phyloP scores from a whole-genome alignment of 2,329 filamentous ascomycete genomes.

The Pezicula radicicola region DNA sequence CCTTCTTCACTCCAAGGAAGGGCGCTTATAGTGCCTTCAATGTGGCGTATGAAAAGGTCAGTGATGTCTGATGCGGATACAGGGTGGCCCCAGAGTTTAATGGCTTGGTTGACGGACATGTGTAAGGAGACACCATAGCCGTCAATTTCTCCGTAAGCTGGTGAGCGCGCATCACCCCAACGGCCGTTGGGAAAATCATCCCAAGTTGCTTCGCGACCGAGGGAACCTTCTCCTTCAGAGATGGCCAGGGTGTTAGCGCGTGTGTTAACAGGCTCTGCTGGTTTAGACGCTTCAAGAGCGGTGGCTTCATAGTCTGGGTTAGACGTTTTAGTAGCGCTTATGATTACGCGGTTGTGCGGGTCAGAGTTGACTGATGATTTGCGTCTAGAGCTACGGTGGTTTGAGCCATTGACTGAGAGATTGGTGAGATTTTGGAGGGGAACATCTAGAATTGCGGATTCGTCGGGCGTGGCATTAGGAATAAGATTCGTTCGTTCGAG shows the following conservation, averaged over 20 bases:
- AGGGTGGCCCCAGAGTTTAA: slow-evolving; percentile 82
- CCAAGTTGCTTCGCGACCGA: slow-evolving; percentile 95
- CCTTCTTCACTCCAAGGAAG: slow-evolving; percentile 95
- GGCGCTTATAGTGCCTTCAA: slow-evolving; percentile 74
- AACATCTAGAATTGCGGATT: slow-evolving; percentile 34
- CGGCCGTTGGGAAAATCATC: slow-evolving; percentile 97
- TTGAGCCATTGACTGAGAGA: slow-evolving; percentile 48
- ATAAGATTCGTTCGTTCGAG: slow-evolving; percentile 85
- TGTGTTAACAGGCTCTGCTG: slow-evolving; percentile 68
- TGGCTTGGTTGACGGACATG: slow-evolving; percentile 80
- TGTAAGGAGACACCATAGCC: slow-evolving; percentile 97
- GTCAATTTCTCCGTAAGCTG: slow-evolving; percentile 93
- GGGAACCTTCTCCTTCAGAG: slow-evolving; percentile 84
- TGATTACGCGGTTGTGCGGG: slow-evolving; percentile 83
- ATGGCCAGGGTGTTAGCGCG: slow-evolving; percentile 87
- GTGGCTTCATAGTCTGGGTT: slow-evolving; percentile 67
- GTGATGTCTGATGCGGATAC: slow-evolving; percentile 69
- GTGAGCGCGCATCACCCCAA: slow-evolving; percentile 90
- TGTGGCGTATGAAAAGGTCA: slow-evolving; percentile 74
- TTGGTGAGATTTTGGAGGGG: slow-evolving; percentile 38
- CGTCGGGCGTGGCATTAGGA: slow-evolving; percentile 47
- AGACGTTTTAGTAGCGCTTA: slow-evolving; percentile 60
- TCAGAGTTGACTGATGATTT: slow-evolving; percentile 69
- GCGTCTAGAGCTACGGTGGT: slow-evolving; percentile 22
- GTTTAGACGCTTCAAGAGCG: slow-evolving; percentile 75